These are phyloP conservation scores for Malania oleifera DNA, from an alignment of 164 flowering plant species.

Conservation along the genomic window DNA sequence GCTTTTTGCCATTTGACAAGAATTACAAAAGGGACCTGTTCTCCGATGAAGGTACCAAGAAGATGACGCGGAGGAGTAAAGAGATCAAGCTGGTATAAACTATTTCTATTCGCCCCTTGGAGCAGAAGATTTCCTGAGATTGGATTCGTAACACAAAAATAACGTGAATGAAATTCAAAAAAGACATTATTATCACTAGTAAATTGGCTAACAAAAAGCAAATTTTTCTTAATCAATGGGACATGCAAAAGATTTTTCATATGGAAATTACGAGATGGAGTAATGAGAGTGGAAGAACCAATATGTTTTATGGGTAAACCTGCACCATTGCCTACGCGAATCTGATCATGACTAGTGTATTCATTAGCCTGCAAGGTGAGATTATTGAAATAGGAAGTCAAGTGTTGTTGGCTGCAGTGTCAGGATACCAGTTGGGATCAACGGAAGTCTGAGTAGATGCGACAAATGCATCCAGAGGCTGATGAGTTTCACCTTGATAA, in stretches of 20 bases:
- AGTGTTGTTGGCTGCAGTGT: too few species aligned
- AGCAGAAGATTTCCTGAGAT: background rate
- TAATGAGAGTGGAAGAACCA: background rate
- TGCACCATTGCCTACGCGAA: constrained; percentile 7
- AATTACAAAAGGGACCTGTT: too few species aligned
- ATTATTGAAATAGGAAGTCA: too few species aligned
- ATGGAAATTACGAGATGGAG: background rate
- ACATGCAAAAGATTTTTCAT: constrained; percentile 1
- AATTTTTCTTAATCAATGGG: background rate
- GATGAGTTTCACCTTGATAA: too few species aligned
- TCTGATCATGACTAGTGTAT: background rate
- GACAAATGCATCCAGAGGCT: too few species aligned
- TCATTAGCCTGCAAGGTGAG: too few species aligned
- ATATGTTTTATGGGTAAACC: background rate
- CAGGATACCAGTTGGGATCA: too few species aligned
- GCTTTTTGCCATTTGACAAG: too few species aligned
- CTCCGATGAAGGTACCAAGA: too few species aligned
- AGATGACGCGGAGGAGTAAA: constrained; percentile 5
- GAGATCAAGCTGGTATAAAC: background rate
- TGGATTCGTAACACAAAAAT: constrained; percentile 3
- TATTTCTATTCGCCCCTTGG: too few species aligned
- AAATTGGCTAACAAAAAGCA: background rate
- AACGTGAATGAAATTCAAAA: constrained; percentile 9
- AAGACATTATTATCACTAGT: constrained; percentile 1
- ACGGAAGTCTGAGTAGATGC: too few species aligned